Conservation (phyloP, 345 rosid genomes). For the Bruguiera sexangula region DNA sequence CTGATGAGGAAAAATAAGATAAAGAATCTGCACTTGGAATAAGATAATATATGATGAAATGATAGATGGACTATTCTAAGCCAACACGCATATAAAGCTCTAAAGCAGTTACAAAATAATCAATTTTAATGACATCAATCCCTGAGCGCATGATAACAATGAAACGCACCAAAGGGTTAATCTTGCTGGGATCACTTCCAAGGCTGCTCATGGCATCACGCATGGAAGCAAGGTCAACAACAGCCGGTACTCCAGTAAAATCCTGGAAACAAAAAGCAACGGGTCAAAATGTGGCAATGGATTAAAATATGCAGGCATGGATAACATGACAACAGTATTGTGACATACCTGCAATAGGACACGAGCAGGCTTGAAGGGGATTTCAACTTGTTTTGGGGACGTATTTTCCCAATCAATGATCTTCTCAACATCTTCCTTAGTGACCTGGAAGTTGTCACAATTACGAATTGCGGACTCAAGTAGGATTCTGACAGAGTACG, state of each 20-base stretch:
- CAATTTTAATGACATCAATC: not conserved
- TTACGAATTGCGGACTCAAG: slow-evolving; percentile 95
- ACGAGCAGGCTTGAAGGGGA: slow-evolving; percentile 97
- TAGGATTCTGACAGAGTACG: slow-evolving; percentile 89
- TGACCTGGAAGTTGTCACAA: slow-evolving; percentile 96
- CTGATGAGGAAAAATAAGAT: too few species aligned
- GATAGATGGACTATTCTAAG: too few species aligned
- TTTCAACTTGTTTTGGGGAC: slow-evolving; percentile 89
- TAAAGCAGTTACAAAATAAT: not conserved
- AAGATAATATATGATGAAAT: too few species aligned
- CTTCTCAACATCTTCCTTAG: slow-evolving; percentile 87
- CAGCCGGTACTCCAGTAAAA: slow-evolving; percentile 99
- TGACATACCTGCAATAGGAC: slow-evolving; percentile 77
- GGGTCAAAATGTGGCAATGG: not conserved
- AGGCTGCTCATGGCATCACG: slow-evolving; percentile 95
- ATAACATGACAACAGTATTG: not conserved
- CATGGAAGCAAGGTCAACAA: slow-evolving; percentile 98
- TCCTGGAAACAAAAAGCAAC: slow-evolving; percentile 46
- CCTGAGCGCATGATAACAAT: not conserved
- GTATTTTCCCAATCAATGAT: slow-evolving; percentile 90
- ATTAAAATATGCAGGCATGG: slow-evolving; percentile 10
- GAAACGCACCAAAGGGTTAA: slow-evolving; percentile 70
- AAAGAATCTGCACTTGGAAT: too few species aligned
- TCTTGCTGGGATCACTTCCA: slow-evolving; percentile 83
- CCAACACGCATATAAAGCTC: not conserved